Base-by-base conservation (phyloP, 148 eudicot species). In the Cornus suecica region DNA sequence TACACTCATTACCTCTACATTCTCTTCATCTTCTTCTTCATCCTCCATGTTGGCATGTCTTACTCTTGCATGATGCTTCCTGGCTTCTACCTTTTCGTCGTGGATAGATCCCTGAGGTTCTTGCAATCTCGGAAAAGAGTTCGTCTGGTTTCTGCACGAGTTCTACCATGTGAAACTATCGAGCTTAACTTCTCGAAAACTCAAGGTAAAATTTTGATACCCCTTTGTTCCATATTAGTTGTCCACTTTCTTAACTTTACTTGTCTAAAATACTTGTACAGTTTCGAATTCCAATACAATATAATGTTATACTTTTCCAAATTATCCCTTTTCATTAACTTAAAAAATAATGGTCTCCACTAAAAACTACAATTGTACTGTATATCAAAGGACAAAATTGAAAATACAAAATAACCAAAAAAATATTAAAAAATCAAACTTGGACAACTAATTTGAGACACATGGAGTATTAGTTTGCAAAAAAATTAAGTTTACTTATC, bases 131-230 rank as follows among this genome's bases (percentile, higher is more conserved):
- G 87, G 37, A 70, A 66, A 27, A n/a, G 66, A 10, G 87, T 86
- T 60, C 68, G 83, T 20, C 31, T 85, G 6, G 28, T 83, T 37
- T 88, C 87, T 20, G 82, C 91, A 41, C 74, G 87, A 1, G 60
- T 84, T 32, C 68, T 93, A 54, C 82, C 97, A 3, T 84, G 86
- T 8, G 82, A 80, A 63, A 78, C 94, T 0, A 71, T 94, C 0
- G 98, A 94, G 83, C 90, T 93, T 52, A 86, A 83, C 84, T 88
- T 93, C 76, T 87, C 91, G 25, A 93, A 93, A 78, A 75, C 30
- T 64, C 45, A 54, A 74, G 82, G 87, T 88, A 61, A 68, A 10
- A 0, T 2, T 5, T 16, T 10, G 5, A 8, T 56, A n/a, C 4
- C n/a, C 6, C 7, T 3, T 37, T 10, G 0, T 8, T 37, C 42